Evolutionary conservation across 2,329 filamentous ascomycete species (phyloP), one percentile per base, ranked within the genome.

Genomic region (Diatrype stigma): DNA sequence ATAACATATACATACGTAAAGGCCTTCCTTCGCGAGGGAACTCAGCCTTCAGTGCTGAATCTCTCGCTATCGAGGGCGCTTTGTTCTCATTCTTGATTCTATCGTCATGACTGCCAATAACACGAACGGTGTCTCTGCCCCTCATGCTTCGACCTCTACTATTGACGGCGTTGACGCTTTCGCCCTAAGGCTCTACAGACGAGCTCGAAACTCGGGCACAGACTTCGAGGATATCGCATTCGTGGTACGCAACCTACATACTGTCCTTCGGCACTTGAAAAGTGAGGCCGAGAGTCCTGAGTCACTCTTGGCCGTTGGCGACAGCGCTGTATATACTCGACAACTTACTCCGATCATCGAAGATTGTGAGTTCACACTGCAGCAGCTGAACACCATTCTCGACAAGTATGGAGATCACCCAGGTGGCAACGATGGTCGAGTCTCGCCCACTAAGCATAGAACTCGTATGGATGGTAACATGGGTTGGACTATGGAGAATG

Each of bases 101-200:
- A 17, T 40, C 37, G 45, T 45, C 42, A 60, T 58, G 58, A 52
- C 51, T 21, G 42, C 47, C 46, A 48, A 54, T 45, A 47, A 53
- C n/a, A 22, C 34, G n/a, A 49, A 42, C 28, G 51, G 44, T 16
- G 46, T 47, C 40, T 35, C 55, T 21, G 8, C 53, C 23, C 32
- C 53, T 45, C 53, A 50, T 16, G 34, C 60, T 21, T 60, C 66
- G 52, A 64, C 71, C 51, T 67, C 72, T 51, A 72, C 76, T 58
- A 78, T 85, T 65, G 78, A 82, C 63, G 73, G 73, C 46, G 72
- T 81, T 60, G 79, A 81, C 63, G 73, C 73, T 51, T 78, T 79
- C 59, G 79, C 80, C 45, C 75, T 77, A 45, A 73, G 74, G 46
- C 72, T 85, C 16, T 82, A 80, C 61, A 73, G 78, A 48, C 78